A percentile compares a stretch with the other conserved stretches of the same genome.
Evolutionary conservation across 2,329 filamentous ascomycete genomes (phyloP).

Genomic region (Aspergillus sergii): DNA sequence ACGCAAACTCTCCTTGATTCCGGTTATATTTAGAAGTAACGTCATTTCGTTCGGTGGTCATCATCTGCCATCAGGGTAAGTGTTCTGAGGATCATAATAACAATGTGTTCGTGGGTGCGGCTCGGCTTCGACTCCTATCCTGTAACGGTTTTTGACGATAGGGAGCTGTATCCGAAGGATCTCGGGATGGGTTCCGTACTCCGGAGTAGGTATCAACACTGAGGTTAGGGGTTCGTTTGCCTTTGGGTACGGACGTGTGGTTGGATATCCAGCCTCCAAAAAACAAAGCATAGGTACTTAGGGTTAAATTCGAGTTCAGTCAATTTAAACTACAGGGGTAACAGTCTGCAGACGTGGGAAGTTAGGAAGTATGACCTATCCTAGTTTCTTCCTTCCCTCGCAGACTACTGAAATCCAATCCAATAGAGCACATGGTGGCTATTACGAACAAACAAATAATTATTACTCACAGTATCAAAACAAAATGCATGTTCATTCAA

Average conservation of each 20-base stretch:
- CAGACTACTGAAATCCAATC: background rate
- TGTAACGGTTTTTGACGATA: background rate
- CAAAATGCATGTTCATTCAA: background rate
- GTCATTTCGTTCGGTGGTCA: background rate
- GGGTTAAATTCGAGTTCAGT: background rate
- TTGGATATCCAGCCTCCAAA: background rate
- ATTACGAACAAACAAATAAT: background rate
- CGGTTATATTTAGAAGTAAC: background rate
- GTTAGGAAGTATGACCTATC: constrained; percentile 1
- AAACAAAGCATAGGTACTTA: background rate
- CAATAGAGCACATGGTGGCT: background rate
- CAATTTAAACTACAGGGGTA: constrained; percentile 1
- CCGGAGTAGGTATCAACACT: background rate
- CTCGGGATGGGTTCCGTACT: background rate
- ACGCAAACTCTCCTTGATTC: background rate
- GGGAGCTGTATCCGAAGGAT: background rate
- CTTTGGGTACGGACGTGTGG: background rate
- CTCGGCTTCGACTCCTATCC: background rate
- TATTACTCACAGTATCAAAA: background rate
- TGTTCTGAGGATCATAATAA: constrained; percentile 2
- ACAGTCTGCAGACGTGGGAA: background rate
- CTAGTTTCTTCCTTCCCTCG: background rate
- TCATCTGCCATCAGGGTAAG: background rate
- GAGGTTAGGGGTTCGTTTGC: background rate
- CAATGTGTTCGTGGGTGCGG: background rate